A percentile compares a stretch with the other conserved stretches of the same genome.
Conservation (phyloP, 768 basidiomycete genomes). For the Coprinopsis strossmayeri region DNA sequence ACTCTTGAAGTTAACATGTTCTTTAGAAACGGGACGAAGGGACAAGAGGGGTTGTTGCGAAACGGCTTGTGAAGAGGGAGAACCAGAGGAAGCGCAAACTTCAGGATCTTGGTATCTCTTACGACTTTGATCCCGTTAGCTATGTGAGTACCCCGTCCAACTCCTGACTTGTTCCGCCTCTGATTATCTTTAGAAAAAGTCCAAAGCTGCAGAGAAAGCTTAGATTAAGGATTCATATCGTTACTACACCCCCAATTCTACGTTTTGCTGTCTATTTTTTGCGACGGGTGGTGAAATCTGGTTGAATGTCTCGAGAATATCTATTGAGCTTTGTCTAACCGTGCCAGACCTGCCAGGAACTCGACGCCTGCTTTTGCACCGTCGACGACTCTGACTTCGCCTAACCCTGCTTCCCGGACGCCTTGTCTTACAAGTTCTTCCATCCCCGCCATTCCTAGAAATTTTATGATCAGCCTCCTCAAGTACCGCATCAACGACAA, state of each 20-base stretch:
- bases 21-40: conserved; percentile 66
- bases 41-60: conserved; percentile 56
- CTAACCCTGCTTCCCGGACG: conserved; percentile 21
- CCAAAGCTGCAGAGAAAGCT: background rate
- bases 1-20: background rate
- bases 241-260: too few relatives aligned
- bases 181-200: background rate
- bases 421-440: conserved; percentile 24
- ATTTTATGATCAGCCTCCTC: background rate
- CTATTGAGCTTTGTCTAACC: too few relatives aligned
- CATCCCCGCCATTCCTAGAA: conserved; percentile 30
- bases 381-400: conserved; percentile 25
- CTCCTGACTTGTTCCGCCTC: background rate
- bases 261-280: too few relatives aligned
- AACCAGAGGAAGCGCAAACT: conserved; percentile 73
- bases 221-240: background rate
- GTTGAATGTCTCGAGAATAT: too few relatives aligned
- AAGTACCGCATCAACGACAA: background rate
- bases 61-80: conserved; percentile 72
- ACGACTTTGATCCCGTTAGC: conserved; percentile 73
- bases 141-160: conserved; percentile 54
- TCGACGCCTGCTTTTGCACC: conserved; percentile 33
- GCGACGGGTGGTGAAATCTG: too few relatives aligned
- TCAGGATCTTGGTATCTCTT: conserved; percentile 75
- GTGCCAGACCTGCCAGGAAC: conserved; percentile 25